Evolutionary conservation across 2,329 filamentous ascomycete genomes (phyloP), one percentile per base, ranked within the genome.

Genomic region (Cladophialophora immunda): DNA sequence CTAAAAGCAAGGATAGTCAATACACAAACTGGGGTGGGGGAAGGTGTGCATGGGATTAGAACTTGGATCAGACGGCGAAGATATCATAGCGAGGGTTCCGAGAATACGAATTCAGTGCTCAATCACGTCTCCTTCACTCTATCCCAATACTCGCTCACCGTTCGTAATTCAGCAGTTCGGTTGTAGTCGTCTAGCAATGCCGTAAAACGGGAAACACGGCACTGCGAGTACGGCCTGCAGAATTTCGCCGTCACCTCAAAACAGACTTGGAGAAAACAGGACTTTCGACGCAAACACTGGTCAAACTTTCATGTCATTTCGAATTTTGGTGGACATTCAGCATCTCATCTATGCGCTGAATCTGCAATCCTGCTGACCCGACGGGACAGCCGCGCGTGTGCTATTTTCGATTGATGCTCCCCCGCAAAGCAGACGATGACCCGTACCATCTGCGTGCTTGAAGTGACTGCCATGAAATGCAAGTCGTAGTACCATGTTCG

Each of bases 291-390:
- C n/a, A 2, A 25, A n/a, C n/a, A n/a, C n/a, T 27, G 13, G 45
- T 50, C 45, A 50, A 50, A 25, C 22, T 25, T 50, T 61, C 58
- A 53, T 61, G 58, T 47, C 58, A 63, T 63, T 66, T 68, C 61
- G 53, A 50, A 38, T 55, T 68, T 66, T 64, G 38, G 64, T 57
- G 61, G 47, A 65, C 66, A 65, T 50, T 67, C 64, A 52, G 53
- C 57, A 34, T 65, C n/a, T n/a, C 58, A 57, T 58, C 38, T 69
- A 63, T 36, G 60, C 58, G 50, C 34, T 53, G 63, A 65, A 60
- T 58, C 54, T 60, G 61, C 50, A 47, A 45, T 30, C 30, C 19
- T 58, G 38, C 45, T 27, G 19, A 50, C 22, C 45, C 13, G 22
- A 25, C 27, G 19, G 45, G 45, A 7, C 22, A 13, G 19, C 22